phyloP scores from a whole-genome alignment of 2,329 filamentous ascomycete species.

The Arthrobotrys conoides region DNA sequence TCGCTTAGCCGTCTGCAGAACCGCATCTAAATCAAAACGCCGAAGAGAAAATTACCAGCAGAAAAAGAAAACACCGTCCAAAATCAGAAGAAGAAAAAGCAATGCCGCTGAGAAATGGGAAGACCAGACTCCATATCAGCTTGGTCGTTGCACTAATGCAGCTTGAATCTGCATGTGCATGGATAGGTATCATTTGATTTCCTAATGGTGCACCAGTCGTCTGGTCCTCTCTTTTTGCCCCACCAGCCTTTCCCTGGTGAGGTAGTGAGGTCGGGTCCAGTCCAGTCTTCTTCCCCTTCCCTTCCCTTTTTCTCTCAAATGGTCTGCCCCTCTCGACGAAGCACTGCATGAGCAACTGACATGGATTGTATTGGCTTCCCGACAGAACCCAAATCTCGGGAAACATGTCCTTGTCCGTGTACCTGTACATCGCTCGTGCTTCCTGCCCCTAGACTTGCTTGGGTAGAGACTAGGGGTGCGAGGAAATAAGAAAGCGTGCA shows the following conservation, averaged over 20 bases:
- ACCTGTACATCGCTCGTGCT: constrained; percentile 9
- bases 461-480: constrained; percentile 19
- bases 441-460: constrained; percentile 16
- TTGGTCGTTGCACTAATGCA: constrained; percentile 58
- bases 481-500: constrained; percentile 33
- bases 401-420: constrained; percentile 44
- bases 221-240: constrained; percentile 57
- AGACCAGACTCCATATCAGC: constrained; percentile 43
- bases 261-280: constrained; percentile 13
- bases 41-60: constrained; percentile 37
- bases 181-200: constrained; percentile 56
- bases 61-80: constrained; percentile 8
- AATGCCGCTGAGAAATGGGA: constrained; percentile 24
- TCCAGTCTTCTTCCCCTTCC: constrained; percentile 20
- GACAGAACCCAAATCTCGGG: constrained; percentile 58
- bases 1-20: constrained; percentile 55
- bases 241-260: constrained; percentile 30
- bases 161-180: constrained; percentile 47
- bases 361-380: constrained; percentile 53
- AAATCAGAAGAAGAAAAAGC: constrained; percentile 16
- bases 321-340: constrained; percentile 38
- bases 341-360: constrained; percentile 38
- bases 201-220: constrained; percentile 45
- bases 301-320: constrained; percentile 24
- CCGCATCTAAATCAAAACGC: constrained; percentile 60